phyloP scores from a whole-genome alignment of 2,329 filamentous ascomycete genomes.

The Phaeosphaeriaceae sp. region DNA sequence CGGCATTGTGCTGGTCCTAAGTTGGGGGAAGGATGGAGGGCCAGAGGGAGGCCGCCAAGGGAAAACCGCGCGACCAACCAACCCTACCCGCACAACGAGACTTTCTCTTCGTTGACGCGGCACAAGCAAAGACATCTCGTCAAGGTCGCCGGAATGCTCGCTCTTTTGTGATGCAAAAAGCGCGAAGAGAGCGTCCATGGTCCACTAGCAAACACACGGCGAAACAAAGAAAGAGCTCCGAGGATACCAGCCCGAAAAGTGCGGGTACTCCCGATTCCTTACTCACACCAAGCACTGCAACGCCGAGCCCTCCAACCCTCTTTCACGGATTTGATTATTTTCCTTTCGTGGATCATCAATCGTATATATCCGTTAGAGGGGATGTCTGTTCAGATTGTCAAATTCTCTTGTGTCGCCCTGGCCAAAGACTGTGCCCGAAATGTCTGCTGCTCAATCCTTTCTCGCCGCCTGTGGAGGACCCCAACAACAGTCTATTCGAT shows the following conservation, averaged over 20 bases:
- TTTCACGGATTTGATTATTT: conserved; percentile 26
- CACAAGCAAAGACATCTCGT: conserved; percentile 45
- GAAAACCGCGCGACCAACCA: conserved; percentile 27
- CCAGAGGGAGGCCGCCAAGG: conserved; percentile 30
- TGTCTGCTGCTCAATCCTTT: conserved; percentile 32
- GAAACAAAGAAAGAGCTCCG: conserved; percentile 38
- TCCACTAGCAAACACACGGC: conserved; percentile 48
- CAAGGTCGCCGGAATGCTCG: conserved; percentile 49
- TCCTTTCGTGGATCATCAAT: conserved; percentile 19
- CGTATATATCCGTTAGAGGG: conserved; percentile 23
- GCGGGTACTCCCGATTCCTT: conserved; percentile 36
- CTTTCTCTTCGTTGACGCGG: conserved; percentile 49
- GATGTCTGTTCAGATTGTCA: conserved; percentile 39
- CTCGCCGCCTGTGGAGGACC: conserved; percentile 22
- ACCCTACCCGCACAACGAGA: conserved; percentile 37
- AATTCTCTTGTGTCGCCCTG: conserved; percentile 35
- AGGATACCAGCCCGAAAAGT: conserved; percentile 36
- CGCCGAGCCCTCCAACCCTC: conserved; percentile 37
- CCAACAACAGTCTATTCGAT: conserved; percentile 39
- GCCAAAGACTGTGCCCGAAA: conserved; percentile 37
- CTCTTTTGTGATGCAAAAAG: conserved; percentile 50
- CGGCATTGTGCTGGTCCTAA: conserved; percentile 23
- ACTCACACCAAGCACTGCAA: conserved; percentile 37
- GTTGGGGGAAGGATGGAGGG: conserved; percentile 35
- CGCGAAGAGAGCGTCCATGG: conserved; percentile 46